Evolutionary conservation across 148 eudicot genomes (phyloP), one percentile per base, ranked within the genome.

Genomic region (Gaultheria prostrata): DNA sequence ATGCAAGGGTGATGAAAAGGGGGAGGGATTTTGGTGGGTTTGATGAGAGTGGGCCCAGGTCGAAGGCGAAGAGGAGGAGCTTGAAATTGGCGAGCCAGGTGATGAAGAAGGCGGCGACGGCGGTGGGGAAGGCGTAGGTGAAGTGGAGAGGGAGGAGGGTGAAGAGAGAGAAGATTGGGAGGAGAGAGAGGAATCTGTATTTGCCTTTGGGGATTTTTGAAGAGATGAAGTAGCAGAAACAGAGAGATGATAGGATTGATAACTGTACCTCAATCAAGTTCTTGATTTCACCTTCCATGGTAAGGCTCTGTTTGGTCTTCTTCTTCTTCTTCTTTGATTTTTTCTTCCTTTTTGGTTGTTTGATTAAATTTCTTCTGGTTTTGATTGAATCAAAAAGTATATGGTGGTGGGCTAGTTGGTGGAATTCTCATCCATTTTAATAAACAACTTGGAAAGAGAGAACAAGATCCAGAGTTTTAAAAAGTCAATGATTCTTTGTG

Each of bases 1-100:
- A 71, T 51, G 95, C 91, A 0, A 86, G 65, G 49, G 86, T 46
- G 59, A 91, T 30, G 84, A 95, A 89, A 7, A 73, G 35, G n/a
- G 86, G 80, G 45, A 89, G 89, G 5, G 92, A 83, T 17, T 80
- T 84, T 2, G 72, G 45, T 21, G 73, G 56, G 18, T 15, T 3
- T 0, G 75, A 73, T 18, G 90, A 73, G 71, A 89, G 88, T 4
- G 90, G 91, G 80, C 91, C 91, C 11, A 67, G 85, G 71, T 82
- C 85, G 85, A 91, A 91, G 74, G 87, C 80, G 81, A 86, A 91
- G 82, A 92, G 92, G 83, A 91, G 86, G 79, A 92, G 92, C 87
- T 92, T 92, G 91, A 87, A 92, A 79, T 54, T 85, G 83, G 91
- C 74, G 61, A 91, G 89, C 95, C 90, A 88, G 24, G 95, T 90